Conservation (phyloP, 352 stramenopile genomes). For the Globisporangium paroecandrum region DNA sequence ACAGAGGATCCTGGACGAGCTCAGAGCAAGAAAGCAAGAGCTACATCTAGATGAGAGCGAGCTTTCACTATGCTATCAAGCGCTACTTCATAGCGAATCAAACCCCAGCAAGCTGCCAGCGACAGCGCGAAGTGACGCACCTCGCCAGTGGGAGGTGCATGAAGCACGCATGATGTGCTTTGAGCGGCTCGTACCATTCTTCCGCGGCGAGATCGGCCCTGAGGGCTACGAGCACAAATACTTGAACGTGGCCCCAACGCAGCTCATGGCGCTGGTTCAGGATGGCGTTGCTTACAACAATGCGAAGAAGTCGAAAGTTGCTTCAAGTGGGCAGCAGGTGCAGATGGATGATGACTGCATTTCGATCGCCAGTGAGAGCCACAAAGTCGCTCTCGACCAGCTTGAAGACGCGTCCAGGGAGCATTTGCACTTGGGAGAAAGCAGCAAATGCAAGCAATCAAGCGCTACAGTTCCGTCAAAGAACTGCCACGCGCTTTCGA, state of each 20-base stretch:
- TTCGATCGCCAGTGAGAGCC: conserved; percentile 9
- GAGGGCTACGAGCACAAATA: conserved; percentile 54
- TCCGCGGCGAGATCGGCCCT: conserved; percentile 31
- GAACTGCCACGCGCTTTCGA: not conserved
- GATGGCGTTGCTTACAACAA: conserved; percentile 33
- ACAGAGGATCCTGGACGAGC: conserved; percentile 15
- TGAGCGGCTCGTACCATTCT: conserved; percentile 37
- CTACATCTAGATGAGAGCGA: conserved; percentile 14
- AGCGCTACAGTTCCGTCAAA: no score
- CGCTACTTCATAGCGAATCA: not conserved
- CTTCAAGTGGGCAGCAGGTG: not conserved
- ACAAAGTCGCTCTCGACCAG: not conserved
- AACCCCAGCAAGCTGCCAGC: not conserved
- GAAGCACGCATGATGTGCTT: conserved; percentile 46
- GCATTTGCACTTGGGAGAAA: not conserved
- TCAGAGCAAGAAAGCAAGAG: conserved; percentile 1
- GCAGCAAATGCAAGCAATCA: not conserved
- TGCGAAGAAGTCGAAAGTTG: conserved; percentile 1
- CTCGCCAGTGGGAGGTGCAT: conserved; percentile 22
- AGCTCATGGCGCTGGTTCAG: conserved; percentile 37
- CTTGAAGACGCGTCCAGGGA: not conserved
- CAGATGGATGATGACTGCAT: conserved; percentile 26
- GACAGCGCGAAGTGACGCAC: no score
- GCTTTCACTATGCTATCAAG: conserved; percentile 11
- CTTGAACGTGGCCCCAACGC: conserved; percentile 28